Conservation (phyloP, 768 basidiomycete species). For the Neoboletus magnificus region DNA sequence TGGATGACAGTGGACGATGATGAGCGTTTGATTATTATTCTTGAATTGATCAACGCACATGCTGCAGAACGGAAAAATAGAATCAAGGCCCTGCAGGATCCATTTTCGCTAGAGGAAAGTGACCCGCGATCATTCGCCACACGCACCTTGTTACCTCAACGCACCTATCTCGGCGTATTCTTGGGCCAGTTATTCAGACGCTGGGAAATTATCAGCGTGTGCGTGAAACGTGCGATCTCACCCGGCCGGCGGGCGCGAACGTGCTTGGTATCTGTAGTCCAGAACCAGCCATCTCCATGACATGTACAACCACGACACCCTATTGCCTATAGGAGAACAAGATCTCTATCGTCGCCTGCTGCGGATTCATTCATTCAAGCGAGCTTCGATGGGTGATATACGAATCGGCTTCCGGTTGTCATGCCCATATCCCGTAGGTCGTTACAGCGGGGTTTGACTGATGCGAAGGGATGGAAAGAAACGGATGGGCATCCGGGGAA, state of each 20-base stretch:
- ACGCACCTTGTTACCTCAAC: conserved; percentile 7
- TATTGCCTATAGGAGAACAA: not conserved
- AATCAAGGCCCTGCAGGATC: not conserved
- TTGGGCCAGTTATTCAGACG: not conserved
- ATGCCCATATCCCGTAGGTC: not conserved
- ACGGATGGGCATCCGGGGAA: not conserved
- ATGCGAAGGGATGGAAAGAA: not conserved
- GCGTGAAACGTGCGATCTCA: not conserved
- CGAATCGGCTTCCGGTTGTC: conserved; percentile 7
- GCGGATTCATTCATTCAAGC: not conserved
- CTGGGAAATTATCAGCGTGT: not conserved
- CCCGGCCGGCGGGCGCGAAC: not conserved
- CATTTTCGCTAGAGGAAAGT: not conserved
- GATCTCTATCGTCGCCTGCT: not conserved
- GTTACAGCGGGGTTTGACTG: conserved; percentile 4
- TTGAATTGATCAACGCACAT: not conserved
- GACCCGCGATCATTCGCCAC: not conserved
- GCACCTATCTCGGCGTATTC: not conserved
- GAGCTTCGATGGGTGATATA: not conserved
- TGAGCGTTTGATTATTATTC: not conserved
- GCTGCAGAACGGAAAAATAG: not conserved
- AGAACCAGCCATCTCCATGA: not conserved
- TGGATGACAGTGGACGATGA: not conserved
- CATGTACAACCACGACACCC: not conserved
- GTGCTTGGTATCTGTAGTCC: not conserved